Percentiles rank a stretch among this genome's conserved stretches.
Evolutionary conservation across 805 yeast genomes (phyloP).

Genomic region (Cyberlindnera lachancei): DNA sequence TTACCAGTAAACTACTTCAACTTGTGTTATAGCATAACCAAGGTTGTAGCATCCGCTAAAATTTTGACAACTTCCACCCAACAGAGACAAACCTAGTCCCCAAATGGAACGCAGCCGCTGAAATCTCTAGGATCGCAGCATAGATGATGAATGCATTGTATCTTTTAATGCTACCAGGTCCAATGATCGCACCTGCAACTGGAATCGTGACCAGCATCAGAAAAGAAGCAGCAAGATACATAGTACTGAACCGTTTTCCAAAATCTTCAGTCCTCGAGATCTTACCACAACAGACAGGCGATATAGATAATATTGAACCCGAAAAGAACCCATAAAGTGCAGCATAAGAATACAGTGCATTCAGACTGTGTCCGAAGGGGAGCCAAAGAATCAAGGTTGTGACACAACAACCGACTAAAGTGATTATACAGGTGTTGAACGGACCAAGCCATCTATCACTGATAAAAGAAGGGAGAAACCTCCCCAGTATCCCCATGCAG

Average conservation of each 20-base stretch:
- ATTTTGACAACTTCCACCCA: conserved; percentile 10
- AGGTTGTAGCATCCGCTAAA: no score
- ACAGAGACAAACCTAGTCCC: conserved; percentile 5
- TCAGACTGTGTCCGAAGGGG: conserved; percentile 29
- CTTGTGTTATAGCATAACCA: no score
- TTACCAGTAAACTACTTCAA: no score
- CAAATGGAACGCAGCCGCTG: conserved; percentile 2
- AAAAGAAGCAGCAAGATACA: conserved; percentile 50
- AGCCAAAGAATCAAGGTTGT: conserved; percentile 33
- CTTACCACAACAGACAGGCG: conserved; percentile 54
- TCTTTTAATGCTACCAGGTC: conserved; percentile 12
- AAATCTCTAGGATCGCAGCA: conserved; percentile 4
- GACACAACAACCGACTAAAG: conserved; percentile 24
- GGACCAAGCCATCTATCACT: conserved; percentile 40
- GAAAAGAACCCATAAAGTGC: conserved; percentile 44
- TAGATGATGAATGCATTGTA: conserved; percentile 10
- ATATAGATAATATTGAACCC: conserved; percentile 44
- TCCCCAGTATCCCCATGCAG: conserved; percentile 38
- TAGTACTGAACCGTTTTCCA: conserved; percentile 47
- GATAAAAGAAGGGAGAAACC: conserved; percentile 34
- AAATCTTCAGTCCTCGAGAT: conserved; percentile 45
- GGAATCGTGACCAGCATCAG: conserved; percentile 42
- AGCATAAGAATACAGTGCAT: conserved; percentile 35
- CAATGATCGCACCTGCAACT: conserved; percentile 41
- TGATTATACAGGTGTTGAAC: conserved; percentile 41